Base-by-base conservation (phyloP, 352 stramenopile genomes). In the Globisporangium paddicum region DNA sequence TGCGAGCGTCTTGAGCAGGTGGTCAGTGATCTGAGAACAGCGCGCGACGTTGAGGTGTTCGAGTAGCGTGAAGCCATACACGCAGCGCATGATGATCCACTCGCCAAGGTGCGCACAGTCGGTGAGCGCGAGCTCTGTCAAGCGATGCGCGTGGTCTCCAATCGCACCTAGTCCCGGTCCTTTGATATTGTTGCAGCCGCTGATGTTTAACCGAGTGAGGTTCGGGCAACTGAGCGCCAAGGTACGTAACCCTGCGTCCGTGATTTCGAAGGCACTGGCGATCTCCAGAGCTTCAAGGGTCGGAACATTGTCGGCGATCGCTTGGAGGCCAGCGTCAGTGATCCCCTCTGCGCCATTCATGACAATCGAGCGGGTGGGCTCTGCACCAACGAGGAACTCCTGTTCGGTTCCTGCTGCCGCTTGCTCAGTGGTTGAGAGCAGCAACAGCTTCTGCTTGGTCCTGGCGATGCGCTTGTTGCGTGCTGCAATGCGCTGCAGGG, bases 21-120 rank as follows among this genome's bases (percentile, higher is more conserved):
- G 62, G 65, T 98, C 93, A 3, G 67, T 87, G 4, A 98, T 67
- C 60, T 97, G 87, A 4, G 67, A 48, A 53, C 91, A 98, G 1
- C 73, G 82, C 6, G 87, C 79, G 1, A 98, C 28, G 19, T 90
- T 76, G 0, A 91, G 47, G 34, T 79, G 63, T 16, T 73, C 66
- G 8, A 93, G 70, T 16, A 46, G 58, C 9, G 74, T 60, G 49
- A 83, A 82, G 14, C 75, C 72, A 64, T 87, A 88, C 1, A 90
- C 63, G 51, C 77, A 89, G 13, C 79, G 75, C 49, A 77, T 66
- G n/a, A 93, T 60, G 0, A 89, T 79, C 81, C 81, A 93, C 19
- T 90, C 77, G 19, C 66, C 71, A 0, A 93, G 58, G 19, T 89
- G 79, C 3, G 60, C 30, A 41, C 83, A 90, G 21, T 85, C 73